These are phyloP conservation scores for Roridomyces roridus DNA, from an alignment of 768 basidiomycete genomes.

Conservation along the genomic window DNA sequence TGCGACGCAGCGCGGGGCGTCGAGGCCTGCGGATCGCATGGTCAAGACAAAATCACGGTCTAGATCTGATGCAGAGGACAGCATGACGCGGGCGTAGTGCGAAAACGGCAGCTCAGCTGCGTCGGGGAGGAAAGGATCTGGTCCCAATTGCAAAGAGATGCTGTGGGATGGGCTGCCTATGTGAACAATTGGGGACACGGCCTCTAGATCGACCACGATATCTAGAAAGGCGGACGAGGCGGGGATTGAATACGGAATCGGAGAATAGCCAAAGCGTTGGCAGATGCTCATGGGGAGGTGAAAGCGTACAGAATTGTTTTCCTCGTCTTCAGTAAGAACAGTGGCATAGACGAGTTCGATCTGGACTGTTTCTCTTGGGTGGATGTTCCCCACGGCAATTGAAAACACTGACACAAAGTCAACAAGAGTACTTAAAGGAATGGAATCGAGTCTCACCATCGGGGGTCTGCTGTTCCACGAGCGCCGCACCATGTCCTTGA, in stretches of 20 bases:
- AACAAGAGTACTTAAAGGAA: neutral
- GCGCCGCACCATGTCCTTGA: slow-evolving; percentile 11
- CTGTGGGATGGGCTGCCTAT: slow-evolving; percentile 18
- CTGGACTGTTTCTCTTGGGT: neutral
- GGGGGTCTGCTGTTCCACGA: slow-evolving; percentile 18
- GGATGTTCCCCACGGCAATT: slow-evolving; percentile 17
- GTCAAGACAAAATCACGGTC: slow-evolving; percentile 46
- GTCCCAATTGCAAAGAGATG: slow-evolving; percentile 21
- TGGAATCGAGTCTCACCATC: slow-evolving; percentile 17
- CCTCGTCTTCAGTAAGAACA: slow-evolving; percentile 14
- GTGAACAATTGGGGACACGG: slow-evolving; percentile 16
- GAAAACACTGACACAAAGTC: slow-evolving; percentile 16
- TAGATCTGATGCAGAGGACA: slow-evolving; percentile 25
- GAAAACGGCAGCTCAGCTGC: slow-evolving; percentile 10
- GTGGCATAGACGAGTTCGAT: slow-evolving; percentile 18
- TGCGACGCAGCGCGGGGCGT: slow-evolving; percentile 49
- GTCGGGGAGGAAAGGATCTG: slow-evolving; percentile 14
- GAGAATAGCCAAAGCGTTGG: slow-evolving; percentile 16
- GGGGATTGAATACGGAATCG: neutral
- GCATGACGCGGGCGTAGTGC: slow-evolving; percentile 15
- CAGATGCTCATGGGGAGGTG: slow-evolving; percentile 19
- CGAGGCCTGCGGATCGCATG: slow-evolving; percentile 44
- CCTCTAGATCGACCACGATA: slow-evolving; percentile 10
- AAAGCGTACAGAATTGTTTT: slow-evolving; percentile 17
- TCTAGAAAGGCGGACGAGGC: slow-evolving; percentile 1